Evolutionary conservation across 192 early-diverging fungal genomes (phyloP).

Genomic region (Coemansia sp.): DNA sequence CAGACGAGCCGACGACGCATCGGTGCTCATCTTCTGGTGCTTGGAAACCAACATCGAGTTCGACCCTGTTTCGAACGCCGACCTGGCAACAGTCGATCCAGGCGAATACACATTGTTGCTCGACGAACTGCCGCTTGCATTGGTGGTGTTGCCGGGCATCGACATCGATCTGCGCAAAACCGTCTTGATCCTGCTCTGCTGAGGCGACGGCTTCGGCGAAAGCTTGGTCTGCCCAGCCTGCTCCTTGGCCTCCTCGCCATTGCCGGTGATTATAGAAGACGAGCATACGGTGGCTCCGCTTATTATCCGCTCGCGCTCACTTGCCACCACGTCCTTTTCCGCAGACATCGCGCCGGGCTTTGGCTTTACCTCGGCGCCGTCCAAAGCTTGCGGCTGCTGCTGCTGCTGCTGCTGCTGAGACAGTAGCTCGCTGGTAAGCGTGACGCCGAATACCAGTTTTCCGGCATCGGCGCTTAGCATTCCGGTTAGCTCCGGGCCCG

Average conservation of each 20-base stretch:
- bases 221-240: not conserved
- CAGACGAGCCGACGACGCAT: conserved; percentile 10
- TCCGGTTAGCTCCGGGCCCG: conserved; percentile 42
- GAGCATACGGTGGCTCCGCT: conserved; percentile 16
- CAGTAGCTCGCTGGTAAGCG: conserved; percentile 7
- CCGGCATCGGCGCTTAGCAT: conserved; percentile 42
- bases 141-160: conserved; percentile 29
- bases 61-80: conserved; percentile 29
- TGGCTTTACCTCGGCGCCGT: not conserved
- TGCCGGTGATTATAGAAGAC: not conserved
- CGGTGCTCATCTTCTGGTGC: conserved; percentile 10
- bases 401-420: not conserved
- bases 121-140: not conserved
- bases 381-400: not conserved
- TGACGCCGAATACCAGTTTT: conserved; percentile 27
- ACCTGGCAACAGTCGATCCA: conserved; percentile 17
- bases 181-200: conserved; percentile 17
- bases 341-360: not conserved
- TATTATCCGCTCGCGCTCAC: conserved; percentile 7
- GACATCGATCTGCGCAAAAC: conserved; percentile 43
- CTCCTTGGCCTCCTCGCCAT: not conserved
- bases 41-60: conserved; percentile 27
- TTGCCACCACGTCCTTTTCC: not conserved
- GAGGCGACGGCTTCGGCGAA: conserved; percentile 6
- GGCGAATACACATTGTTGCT: conserved; percentile 12